Base-by-base conservation (phyloP, 371 early-diverging fungal genomes). In the Syncephalastrum monosporum region DNA sequence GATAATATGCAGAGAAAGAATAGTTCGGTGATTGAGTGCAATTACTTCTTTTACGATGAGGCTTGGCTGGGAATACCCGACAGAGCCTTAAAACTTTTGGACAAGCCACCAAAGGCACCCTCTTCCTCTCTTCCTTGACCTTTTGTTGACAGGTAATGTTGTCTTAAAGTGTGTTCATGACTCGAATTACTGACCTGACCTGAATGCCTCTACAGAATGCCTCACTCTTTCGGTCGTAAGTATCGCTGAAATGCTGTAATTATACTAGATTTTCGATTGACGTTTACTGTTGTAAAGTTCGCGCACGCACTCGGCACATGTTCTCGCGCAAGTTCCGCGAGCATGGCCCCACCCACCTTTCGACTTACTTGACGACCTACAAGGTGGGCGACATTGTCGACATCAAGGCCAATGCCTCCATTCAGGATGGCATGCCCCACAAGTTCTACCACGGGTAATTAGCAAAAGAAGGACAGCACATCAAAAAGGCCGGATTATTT, bases 351-450 rank as follows among this genome's bases (percentile, higher is more conserved):
- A 90, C 97, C 79, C 86, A 86, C 72, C 86, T 97, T 68, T 92
- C 97, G 64, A 99, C 97, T 76, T 97, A 97, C 87, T 82, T 98
- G 66, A 93, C 91, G 85, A 90, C 82, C 75, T 99, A 96, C 93
- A 94, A 95, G 86, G 93, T 97, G 68, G 66, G 66, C 42, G 66
- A 66, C 53, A 66, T 66, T 58, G 66, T 66, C 50, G 66, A 66
- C 55, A 66, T 66, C 52, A 66, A 66, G 66, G 66, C 77, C 68
- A 81, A 84, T 67, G 84, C 80, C 72, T 94, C 99, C 65, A 84
- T 99, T 74, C 99, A 99, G 82, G 98, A 98, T 92, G 99, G 99
- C 82, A 97, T 99, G 98, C 99, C 99, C 72, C 99, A 99, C 96
- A 99, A 98, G 89, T 98, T 91, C 92, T 99, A 98, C 91, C 99